Base-by-base conservation (phyloP, 805 yeast genomes). In the Teunomyces atbi region DNA sequence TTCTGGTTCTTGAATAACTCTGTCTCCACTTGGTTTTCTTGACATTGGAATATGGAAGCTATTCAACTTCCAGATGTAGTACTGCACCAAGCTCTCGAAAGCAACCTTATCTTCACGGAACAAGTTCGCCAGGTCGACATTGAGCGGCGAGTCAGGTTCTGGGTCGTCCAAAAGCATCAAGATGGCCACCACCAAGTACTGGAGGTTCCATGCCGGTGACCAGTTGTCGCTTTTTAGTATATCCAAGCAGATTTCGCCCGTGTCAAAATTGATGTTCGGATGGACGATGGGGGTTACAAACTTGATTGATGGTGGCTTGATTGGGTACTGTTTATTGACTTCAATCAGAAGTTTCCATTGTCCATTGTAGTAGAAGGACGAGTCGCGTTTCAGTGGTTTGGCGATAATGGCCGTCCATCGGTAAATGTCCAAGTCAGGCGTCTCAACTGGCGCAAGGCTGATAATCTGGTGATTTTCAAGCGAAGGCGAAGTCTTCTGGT, bases 161-260 rank as follows among this genome's bases (percentile, higher is more conserved):
- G 90, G 90, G 42, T 80, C 78, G 36, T 75, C 78, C 6, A 85
- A 56, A 12, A 86, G 68, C 59, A 79, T 65, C 27, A 82, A 57
- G 2, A 85, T 74, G 1, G 89, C 89, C 13, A 77, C 72, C 39
- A 83, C 66, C 5, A 80, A 68, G 46, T 80, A 69, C 40, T 75
- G 63, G 38, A 86, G 57, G 45, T 82, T 78, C 87, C 89, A 85
- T 1, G 87, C 88, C 0, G 92, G 91, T 0, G 87, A 76, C 91
- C 91, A 86, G 48, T 71, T 71, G 13, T 68, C 75, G 37, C 52
- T 59, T 45, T 81, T 78, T 42, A 86, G 64, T 7, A 85, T 80
- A 58, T 84, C 88, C 4, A 86, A 64, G 61, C 92, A 86, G 6
- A 86, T 83, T 51, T 83, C 88, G 0, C 92, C 92, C 1, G 82